Base-by-base conservation (phyloP, 1,139 yeast genomes). In the Yamadazyma friedrichii region DNA sequence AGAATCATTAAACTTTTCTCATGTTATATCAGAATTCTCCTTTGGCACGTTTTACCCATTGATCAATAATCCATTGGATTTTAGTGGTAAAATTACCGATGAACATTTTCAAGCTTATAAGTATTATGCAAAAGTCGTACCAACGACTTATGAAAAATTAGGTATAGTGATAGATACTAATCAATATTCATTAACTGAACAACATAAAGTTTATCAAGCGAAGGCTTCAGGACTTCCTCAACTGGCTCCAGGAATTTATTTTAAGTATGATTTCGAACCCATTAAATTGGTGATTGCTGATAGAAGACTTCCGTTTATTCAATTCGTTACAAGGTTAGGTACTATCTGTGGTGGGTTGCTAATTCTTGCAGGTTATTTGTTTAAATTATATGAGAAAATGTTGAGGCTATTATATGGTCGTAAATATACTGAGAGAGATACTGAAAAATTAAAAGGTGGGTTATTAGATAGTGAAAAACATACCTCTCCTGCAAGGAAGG, bases 1-100 rank as follows among this genome's bases (percentile, higher is more conserved):
- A 9, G 79, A 78, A 29, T 64, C 73, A 15, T 61, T 88, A 43
- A 87, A 93, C 58, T 86, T 91, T 55, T 77, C 96, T 1, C 98
- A 93, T 62, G 80, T 80, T 6, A 84, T 93, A 44, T 81, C 80
- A 47, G 98, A 93, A 61, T 79, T 89, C 49, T 89, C 97, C 9
- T 93, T 83, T 63, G 98, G 99, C 15, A 88, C 81, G 28, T 89
- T 85, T 61, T 89, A 80, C 56, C 98, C 98, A 2, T 84, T 78
- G 52, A 74, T 91, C 47, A 75, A 84, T 51, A 93, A 93, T 56
- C 95, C 97, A 6, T 72, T 94, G 50, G 98, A 93, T 58, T 76
- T 74, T 42, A 80, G 89, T 0, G 86, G 80, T 1, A 78, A 80
- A 52, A 58, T 65, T 20, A 76, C 88, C 1, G 58, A 61, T 2